phyloP scores from a whole-genome alignment of 768 basidiomycete species.

The Trichaptum fuscoviolaceum region DNA sequence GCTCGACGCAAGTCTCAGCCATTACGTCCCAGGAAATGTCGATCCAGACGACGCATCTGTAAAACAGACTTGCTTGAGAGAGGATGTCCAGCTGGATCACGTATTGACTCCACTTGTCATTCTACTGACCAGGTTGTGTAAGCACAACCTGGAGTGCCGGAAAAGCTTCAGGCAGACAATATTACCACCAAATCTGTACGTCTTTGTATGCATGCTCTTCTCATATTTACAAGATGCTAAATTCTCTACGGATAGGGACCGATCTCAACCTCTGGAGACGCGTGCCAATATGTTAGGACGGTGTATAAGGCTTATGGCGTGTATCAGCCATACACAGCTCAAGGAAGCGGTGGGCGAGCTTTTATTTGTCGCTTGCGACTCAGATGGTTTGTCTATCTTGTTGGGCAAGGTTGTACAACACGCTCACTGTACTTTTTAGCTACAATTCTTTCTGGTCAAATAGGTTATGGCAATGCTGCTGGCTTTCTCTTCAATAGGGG shows the following conservation, averaged over 20 bases:
- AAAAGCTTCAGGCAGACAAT: conserved; percentile 59
- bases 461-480: conserved; percentile 95
- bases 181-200: conserved; percentile 62
- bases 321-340: conserved; percentile 66
- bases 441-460: conserved; percentile 62
- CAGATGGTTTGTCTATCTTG: conserved; percentile 48
- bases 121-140: conserved; percentile 66
- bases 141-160: conserved; percentile 55
- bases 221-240: too few species aligned
- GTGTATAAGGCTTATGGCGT: conserved; percentile 68
- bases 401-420: not conserved
- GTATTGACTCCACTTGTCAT: conserved; percentile 70
- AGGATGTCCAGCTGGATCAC: conserved; percentile 70
- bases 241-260: conserved; percentile 41
- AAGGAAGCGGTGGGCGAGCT: conserved; percentile 83
- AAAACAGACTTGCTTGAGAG: conserved; percentile 43
- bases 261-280: conserved; percentile 67
- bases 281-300: conserved; percentile 73
- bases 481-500: conserved; percentile 94
- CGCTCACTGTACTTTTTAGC: conserved; percentile 34
- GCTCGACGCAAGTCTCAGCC: conserved; percentile 49
- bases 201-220: conserved; percentile 5
- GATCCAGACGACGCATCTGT: conserved; percentile 63
- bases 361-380: conserved; percentile 78
- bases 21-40: conserved; percentile 62